A percentile compares a stretch with the other conserved stretches of the same genome.
Conservation (phyloP, 164 flowering plant species). For the Protea cynaroides region DNA sequence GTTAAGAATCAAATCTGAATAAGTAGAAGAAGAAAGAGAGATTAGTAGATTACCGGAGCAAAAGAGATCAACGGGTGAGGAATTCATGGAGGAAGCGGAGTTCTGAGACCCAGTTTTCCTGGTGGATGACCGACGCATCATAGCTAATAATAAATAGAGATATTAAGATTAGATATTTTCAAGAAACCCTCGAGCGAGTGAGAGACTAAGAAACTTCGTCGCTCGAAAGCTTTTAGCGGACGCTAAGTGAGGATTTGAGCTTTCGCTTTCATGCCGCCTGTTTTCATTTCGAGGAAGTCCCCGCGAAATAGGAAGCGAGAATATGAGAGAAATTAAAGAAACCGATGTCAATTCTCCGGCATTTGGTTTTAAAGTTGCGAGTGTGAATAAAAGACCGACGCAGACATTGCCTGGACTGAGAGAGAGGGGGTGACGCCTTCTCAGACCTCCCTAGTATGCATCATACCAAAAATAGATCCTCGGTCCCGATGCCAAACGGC, state of each 20-base stretch:
- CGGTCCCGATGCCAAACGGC: too few relatives aligned
- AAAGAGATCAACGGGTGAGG: conserved; percentile 38
- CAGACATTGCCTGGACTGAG: too few relatives aligned
- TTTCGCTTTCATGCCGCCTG: too few relatives aligned
- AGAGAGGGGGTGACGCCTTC: too few relatives aligned
- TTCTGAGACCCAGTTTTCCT: conserved; percentile 36
- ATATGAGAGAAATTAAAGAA: too few relatives aligned
- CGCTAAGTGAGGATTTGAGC: not conserved
- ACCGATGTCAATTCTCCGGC: too few relatives aligned
- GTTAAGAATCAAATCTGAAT: not conserved
- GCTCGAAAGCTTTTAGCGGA: conserved; percentile 2
- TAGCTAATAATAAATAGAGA: not conserved
- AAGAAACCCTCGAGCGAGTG: conserved; percentile 12
- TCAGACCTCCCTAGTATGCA: too few relatives aligned
- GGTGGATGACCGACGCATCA: conserved; percentile 43
- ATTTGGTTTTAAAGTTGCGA: too few relatives aligned
- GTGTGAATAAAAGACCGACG: too few relatives aligned
- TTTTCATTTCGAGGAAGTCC: too few relatives aligned
- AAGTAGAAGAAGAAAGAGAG: not conserved
- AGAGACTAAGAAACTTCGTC: conserved; percentile 1
- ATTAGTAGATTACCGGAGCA: conserved; percentile 35
- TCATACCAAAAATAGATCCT: too few relatives aligned
- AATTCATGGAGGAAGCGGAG: conserved; percentile 27
- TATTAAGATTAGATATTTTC: not conserved
- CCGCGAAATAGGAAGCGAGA: too few relatives aligned